Evolutionary conservation across 2,329 filamentous ascomycete species (phyloP), one percentile per base, ranked within the genome.

Genomic region (Aspergillus proliferans): DNA sequence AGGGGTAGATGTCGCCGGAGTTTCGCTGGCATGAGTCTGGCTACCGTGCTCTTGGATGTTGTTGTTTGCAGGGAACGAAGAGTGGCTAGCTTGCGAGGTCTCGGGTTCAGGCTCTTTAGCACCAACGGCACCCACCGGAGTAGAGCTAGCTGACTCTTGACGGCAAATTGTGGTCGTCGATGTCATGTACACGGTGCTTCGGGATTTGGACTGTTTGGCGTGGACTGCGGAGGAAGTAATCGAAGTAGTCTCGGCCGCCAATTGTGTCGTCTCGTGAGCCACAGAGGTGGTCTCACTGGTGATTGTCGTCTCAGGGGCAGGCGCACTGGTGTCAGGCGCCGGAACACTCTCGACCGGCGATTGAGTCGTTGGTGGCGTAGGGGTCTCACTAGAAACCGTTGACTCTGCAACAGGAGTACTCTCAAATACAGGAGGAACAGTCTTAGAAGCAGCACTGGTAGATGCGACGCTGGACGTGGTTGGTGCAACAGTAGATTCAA

Each of bases 181-280:
- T 12, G 52, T 55, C 12, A 51, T 36, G 30, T 47, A 55, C 12
- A 49, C 34, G 4, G 51, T 54, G 14, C 43, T 55, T 6, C 41
- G 46, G 6, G 46, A 52, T 9, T 28, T 33, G 14, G 42, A 40
- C 21, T 33, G 41, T 12, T 36, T 33, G 8, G 30, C 19, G 21
- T 48, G 45, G 3, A 28, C 43, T 4, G 48, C 38, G 0, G 50
- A 45, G 4, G 9, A 15, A 40, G 10, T 19, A 10, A 18, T 18
- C 8, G 9, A 15, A 40, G 10, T 19, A 10, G 38, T 9, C 8
- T 19, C 9, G 15, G 36, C 8, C 36, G 36, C 18, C 45, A 42
- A 15, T 12, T 19, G 14, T 22, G 39, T 41, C 7, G 30, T 43
- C 9, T 22, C 42, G 18, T 43, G 18, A n/a, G 30, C 36, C 22